A percentile compares a stretch with the other conserved stretches of the same genome.
phyloP scores from a whole-genome alignment of 1,139 yeast species.

The Zygosaccharomyces pseudobailii region DNA sequence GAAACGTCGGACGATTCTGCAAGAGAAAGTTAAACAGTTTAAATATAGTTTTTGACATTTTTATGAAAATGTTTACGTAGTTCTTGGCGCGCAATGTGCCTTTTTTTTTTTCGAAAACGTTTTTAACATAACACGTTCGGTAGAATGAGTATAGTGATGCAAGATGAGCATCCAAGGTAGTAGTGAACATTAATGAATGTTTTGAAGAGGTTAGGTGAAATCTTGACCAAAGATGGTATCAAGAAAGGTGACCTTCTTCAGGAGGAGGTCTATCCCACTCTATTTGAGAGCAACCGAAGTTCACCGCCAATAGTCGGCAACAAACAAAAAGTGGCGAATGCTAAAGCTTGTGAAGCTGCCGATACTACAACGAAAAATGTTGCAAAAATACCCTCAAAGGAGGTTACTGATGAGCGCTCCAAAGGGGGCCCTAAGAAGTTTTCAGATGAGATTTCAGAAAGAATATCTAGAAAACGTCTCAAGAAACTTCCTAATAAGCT shows the following conservation, averaged over 20 bases:
- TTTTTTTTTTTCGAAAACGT: background rate
- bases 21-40: background rate
- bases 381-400: background rate
- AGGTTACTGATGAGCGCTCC: background rate
- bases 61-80: background rate
- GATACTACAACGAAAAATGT: background rate
- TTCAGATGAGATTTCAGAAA: background rate
- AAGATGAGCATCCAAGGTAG: background rate
- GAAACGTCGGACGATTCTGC: background rate
- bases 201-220: conserved; percentile 14
- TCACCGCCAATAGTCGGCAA: background rate
- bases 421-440: background rate
- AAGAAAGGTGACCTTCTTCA: conserved; percentile 5
- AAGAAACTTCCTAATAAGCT: background rate
- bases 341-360: background rate
- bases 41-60: background rate
- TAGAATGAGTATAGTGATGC: background rate
- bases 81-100: background rate
- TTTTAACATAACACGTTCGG: too few species aligned
- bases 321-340: background rate
- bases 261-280: conserved; percentile 6
- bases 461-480: too few species aligned
- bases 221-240: conserved; percentile 13
- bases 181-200: conserved; percentile 17
- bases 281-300: conserved; percentile 7